phyloP scores from a whole-genome alignment of 2,329 filamentous ascomycete genomes.

The Talaromyces funiculosus region DNA sequence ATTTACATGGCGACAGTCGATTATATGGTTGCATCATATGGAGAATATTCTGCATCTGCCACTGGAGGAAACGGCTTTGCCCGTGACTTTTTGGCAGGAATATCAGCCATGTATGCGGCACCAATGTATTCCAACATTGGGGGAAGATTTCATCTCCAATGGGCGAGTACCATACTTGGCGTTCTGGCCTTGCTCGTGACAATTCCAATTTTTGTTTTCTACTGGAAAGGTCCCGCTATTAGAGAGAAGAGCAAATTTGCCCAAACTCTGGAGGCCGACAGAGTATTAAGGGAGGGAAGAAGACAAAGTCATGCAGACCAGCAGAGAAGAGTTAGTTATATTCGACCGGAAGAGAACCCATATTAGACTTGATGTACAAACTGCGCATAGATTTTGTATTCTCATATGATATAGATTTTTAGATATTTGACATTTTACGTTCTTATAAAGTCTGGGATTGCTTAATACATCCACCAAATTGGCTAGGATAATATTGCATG shows the following conservation, averaged over 20 bases:
- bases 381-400: no score
- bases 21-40: constrained; percentile 63
- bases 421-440: not conserved
- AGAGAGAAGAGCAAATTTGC: constrained; percentile 50
- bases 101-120: constrained; percentile 62
- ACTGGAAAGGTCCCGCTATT: constrained; percentile 51
- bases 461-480: no score
- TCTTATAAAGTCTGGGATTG: no score
- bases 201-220: constrained; percentile 52
- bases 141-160: constrained; percentile 43
- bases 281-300: constrained; percentile 14
- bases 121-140: constrained; percentile 55
- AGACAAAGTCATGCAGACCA: constrained; percentile 16
- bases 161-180: constrained; percentile 51
- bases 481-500: no score
- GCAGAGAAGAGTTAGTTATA: not conserved
- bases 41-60: constrained; percentile 64
- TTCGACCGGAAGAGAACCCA: not conserved
- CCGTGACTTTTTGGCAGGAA: constrained; percentile 66
- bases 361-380: not conserved
- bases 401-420: no score
- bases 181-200: constrained; percentile 47
- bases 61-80: constrained; percentile 72
- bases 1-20: constrained; percentile 63
- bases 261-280: constrained; percentile 30